A percentile compares a stretch with the other conserved stretches of the same genome.
These are phyloP conservation scores for Sugiyamaella valdiviana DNA, from an alignment of 805 yeast genomes.

Conservation along the genomic window DNA sequence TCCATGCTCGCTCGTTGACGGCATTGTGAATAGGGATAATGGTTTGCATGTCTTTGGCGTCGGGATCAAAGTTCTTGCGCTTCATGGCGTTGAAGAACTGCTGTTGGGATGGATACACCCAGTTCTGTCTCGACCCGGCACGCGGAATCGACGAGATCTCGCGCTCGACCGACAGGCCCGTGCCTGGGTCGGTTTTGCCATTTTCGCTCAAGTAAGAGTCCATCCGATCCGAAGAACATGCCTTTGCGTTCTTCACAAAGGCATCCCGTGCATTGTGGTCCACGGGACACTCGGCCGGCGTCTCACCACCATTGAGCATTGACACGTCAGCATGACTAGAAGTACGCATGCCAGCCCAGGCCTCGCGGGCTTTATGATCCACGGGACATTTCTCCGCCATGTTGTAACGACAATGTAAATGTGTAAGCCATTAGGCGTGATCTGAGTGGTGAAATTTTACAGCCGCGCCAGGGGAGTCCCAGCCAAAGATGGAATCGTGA, in stretches of 20 bases:
- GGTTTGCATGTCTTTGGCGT: conserved; percentile 74
- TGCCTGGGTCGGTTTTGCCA: background rate
- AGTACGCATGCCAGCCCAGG: conserved; percentile 14
- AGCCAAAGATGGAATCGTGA: too few relatives aligned
- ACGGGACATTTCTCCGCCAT: conserved; percentile 41
- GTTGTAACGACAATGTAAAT: too few relatives aligned
- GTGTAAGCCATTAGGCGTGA: too few relatives aligned
- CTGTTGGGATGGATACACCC: conserved; percentile 95
- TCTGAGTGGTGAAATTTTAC: too few relatives aligned
- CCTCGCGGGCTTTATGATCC: conserved; percentile 38
- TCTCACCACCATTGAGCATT: conserved; percentile 1
- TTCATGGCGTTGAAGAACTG: conserved; percentile 93
- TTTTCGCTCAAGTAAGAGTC: conserved; percentile 7
- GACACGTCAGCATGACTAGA: conserved; percentile 7
- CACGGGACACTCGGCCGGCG: conserved; percentile 52
- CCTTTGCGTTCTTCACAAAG: conserved; percentile 51
- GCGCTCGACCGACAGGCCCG: conserved; percentile 60
- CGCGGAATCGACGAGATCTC: conserved; percentile 80
- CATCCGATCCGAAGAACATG: conserved; percentile 21
- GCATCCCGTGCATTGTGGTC: conserved; percentile 38
- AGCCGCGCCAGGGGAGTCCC: too few relatives aligned
- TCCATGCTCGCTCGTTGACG: conserved; percentile 92
- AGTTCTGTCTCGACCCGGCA: conserved; percentile 57
- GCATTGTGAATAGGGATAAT: conserved; percentile 92
- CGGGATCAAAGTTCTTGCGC: conserved; percentile 82